These are phyloP conservation scores for Plasmodium fragile DNA, from an alignment of 169 alveolate species.

Conservation along the genomic window DNA sequence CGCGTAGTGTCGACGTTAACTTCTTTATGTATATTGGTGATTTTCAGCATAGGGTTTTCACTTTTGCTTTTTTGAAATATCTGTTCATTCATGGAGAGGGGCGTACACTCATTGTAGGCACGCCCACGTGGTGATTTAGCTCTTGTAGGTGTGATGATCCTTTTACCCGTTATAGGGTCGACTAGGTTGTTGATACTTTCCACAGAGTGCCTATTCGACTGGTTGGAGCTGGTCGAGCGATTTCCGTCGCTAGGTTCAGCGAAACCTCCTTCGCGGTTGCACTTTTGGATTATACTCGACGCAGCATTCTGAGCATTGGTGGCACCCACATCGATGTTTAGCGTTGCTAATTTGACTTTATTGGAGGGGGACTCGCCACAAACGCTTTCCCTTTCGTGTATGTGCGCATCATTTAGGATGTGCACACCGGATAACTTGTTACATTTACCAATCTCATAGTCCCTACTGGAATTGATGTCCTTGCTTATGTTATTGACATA, in stretches of 20 bases:
- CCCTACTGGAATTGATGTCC: neutral
- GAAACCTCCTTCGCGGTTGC: neutral
- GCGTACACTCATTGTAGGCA: neutral
- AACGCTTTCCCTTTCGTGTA: conserved; percentile 3
- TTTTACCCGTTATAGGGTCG: neutral
- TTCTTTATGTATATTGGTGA: neutral
- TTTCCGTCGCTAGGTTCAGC: neutral
- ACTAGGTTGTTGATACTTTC: neutral
- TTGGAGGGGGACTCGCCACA: neutral
- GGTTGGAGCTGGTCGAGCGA: neutral
- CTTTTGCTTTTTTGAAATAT: neutral
- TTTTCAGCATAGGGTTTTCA: neutral
- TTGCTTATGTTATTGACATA: neutral
- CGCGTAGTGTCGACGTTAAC: neutral
- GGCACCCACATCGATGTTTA: neutral
- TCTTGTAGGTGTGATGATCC: neutral
- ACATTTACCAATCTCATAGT: neutral
- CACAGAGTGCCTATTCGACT: neutral
- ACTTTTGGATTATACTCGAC: neutral
- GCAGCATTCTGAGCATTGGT: neutral
- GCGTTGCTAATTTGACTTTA: neutral
- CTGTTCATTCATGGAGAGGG: neutral
- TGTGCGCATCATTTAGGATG: neutral
- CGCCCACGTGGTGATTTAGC: neutral
- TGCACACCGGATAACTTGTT: conserved; percentile 4